These are phyloP conservation scores for Exophiala oligosperma DNA, from an alignment of 2,329 filamentous ascomycete species.

Conservation along the genomic window DNA sequence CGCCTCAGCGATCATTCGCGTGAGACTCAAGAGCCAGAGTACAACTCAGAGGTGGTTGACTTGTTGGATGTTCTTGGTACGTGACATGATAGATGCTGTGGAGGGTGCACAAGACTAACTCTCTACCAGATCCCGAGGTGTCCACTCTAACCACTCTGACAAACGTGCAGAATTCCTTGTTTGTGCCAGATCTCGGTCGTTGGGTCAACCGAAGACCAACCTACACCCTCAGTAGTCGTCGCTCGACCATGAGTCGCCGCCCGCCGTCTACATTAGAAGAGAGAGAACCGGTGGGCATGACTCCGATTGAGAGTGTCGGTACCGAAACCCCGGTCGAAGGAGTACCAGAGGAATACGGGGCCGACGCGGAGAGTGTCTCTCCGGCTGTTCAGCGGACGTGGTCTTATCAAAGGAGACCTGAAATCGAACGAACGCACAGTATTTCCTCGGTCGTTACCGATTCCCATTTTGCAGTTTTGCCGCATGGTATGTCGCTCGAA, in stretches of 20 bases:
- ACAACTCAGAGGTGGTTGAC: conserved; percentile 64
- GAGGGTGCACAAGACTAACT: conserved; percentile 29
- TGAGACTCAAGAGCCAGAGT: conserved; percentile 44
- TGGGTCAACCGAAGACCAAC: conserved; percentile 76
- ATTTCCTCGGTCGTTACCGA: conserved; percentile 69
- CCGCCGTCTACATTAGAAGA: conserved; percentile 10
- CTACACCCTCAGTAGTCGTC: conserved; percentile 58
- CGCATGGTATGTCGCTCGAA: conserved; percentile 69
- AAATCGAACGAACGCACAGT: conserved; percentile 47
- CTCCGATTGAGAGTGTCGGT: conserved; percentile 38
- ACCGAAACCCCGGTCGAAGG: conserved; percentile 27
- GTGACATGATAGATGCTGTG: conserved; percentile 29
- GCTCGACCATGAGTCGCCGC: conserved; percentile 12
- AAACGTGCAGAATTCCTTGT: conserved; percentile 87
- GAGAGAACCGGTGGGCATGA: conserved; percentile 42
- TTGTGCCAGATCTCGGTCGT: conserved; percentile 76
- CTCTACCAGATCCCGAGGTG: conserved; percentile 70
- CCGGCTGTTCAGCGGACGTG: conserved; percentile 20
- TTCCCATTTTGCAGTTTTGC: conserved; percentile 75
- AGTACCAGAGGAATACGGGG: conserved; percentile 31
- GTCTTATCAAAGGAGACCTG: conserved; percentile 23
- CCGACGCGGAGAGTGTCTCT: conserved; percentile 8
- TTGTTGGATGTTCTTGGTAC: conserved; percentile 68
- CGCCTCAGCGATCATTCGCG: conserved; percentile 21
- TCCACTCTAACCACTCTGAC: conserved; percentile 80